Evolutionary conservation across 139 green algal genomes (phyloP).

Genomic region (Diplosphaera chodatii): DNA sequence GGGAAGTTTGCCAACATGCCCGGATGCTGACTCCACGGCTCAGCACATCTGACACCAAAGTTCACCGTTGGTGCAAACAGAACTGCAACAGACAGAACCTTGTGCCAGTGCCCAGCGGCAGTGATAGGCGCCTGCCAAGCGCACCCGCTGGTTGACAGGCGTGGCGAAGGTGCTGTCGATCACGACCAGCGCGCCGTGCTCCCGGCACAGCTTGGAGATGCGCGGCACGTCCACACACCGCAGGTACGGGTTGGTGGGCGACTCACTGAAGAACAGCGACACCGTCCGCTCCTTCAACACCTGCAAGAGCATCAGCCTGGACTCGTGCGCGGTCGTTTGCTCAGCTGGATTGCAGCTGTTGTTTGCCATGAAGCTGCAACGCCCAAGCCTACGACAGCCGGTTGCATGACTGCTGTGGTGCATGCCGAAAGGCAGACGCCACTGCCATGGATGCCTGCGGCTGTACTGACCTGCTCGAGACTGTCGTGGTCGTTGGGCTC

Average conservation of each 20-base stretch:
- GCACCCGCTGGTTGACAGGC: slow-evolving; percentile 74
- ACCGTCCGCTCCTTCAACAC: slow-evolving; percentile 15
- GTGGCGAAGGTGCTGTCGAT: slow-evolving; percentile 97
- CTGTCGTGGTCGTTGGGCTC: slow-evolving; percentile 85
- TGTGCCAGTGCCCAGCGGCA: no score
- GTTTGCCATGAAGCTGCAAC: no score
- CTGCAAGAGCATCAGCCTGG: neutral
- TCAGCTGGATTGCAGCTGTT: no score
- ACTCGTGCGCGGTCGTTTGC: no score
- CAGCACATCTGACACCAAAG: no score
- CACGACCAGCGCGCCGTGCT: slow-evolving; percentile 69
- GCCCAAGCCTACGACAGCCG: no score
- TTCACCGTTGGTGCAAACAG: slow-evolving; percentile 14
- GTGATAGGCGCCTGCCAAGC: neutral
- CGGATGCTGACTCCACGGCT: no score
- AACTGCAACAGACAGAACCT: no score
- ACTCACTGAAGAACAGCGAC: slow-evolving; percentile 97
- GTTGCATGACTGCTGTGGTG: no score
- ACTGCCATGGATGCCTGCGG: no score
- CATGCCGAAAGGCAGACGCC: no score
- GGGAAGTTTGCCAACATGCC: no score
- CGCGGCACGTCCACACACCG: slow-evolving; percentile 91
- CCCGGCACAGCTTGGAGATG: slow-evolving; percentile 76
- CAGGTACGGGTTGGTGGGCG: slow-evolving; percentile 98
- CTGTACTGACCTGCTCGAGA: slow-evolving; percentile 40